Percentiles rank a stretch among this genome's conserved stretches.
Evolutionary conservation across 108 stramenopile species (phyloP).

Genomic region (Hondaea fermentalgiana): DNA sequence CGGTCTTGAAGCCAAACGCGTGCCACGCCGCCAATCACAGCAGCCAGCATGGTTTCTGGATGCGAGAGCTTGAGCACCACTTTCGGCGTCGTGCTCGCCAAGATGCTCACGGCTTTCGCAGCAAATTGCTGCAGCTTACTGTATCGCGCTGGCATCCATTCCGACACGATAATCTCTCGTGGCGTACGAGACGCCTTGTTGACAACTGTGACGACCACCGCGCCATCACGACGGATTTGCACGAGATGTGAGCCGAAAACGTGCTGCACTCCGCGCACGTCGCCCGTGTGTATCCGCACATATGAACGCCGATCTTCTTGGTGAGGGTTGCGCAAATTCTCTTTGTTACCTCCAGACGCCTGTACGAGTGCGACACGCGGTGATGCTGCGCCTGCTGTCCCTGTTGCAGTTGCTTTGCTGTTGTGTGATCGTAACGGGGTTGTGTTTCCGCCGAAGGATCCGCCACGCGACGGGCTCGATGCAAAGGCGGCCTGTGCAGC

Average conservation of each 20-base stretch:
- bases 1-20: not conserved
- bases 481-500: not conserved
- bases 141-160: conserved; percentile 1
- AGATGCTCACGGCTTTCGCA: not conserved
- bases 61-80: not conserved
- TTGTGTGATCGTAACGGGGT: too few species aligned
- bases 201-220: not conserved
- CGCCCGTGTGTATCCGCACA: not conserved
- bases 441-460: too few species aligned
- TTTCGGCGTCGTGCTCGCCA: not conserved
- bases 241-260: not conserved
- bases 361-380: too few species aligned
- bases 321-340: too few species aligned
- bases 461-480: not conserved
- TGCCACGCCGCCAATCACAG: not conserved
- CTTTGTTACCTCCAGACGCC: too few species aligned
- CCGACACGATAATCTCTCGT: not conserved
- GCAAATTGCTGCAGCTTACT: not conserved
- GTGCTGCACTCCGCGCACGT: not conserved
- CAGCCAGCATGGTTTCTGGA: not conserved
- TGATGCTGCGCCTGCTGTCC: too few species aligned
- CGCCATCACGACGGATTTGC: not conserved
- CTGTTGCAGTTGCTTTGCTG: too few species aligned
- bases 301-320: not conserved
- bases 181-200: not conserved